A percentile compares a stretch with the other conserved stretches of the same genome.
Evolutionary conservation across 208 protist species (phyloP).

Genomic region (Hexamita inflata): DNA sequence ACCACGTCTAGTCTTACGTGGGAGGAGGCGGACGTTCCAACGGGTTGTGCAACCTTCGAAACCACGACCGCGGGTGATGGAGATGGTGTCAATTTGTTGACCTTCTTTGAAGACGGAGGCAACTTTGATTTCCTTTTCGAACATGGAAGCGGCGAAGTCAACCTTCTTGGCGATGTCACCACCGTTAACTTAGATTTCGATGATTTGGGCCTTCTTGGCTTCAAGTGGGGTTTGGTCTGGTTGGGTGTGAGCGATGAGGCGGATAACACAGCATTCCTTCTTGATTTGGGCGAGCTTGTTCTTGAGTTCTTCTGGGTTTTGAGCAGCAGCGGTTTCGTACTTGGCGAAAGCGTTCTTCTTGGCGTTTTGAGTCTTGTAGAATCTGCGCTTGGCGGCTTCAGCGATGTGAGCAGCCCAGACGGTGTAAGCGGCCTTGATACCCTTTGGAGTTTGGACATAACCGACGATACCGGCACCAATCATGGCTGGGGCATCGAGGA

Average conservation of each 20-base stretch:
- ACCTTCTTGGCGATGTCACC: conserved; percentile 82
- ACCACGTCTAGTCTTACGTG: conserved; percentile 94
- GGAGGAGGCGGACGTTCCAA: conserved; percentile 82
- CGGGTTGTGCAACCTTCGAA: conserved; percentile 87
- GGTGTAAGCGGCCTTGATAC: conserved; percentile 83
- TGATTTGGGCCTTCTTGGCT: conserved; percentile 93
- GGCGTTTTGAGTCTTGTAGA: conserved; percentile 91
- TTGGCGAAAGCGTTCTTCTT: conserved; percentile 90
- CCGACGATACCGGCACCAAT: conserved; percentile 88
- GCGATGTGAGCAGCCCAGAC: conserved; percentile 88
- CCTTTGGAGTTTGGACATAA: conserved; percentile 82
- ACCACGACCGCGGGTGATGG: conserved; percentile 64
- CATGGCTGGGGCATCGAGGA: conserved; percentile 92
- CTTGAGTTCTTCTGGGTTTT: conserved; percentile 60
- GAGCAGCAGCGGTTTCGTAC: conserved; percentile 56
- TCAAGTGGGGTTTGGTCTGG: conserved; percentile 64
- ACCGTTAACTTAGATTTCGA: conserved; percentile 98
- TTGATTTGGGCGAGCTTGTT: conserved; percentile 69
- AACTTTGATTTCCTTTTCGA: conserved; percentile 86
- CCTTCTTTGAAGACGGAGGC: conserved; percentile 45
- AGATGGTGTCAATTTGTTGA: conserved; percentile 36
- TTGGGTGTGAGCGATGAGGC: conserved; percentile 94
- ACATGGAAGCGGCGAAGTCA: conserved; percentile 65
- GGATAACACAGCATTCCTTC: conserved; percentile 80
- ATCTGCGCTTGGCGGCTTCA: conserved; percentile 75